A percentile compares a stretch with the other conserved stretches of the same genome.
Evolutionary conservation across 2,329 filamentous ascomycete species (phyloP).

Genomic region (Blastomyces gilchristii): DNA sequence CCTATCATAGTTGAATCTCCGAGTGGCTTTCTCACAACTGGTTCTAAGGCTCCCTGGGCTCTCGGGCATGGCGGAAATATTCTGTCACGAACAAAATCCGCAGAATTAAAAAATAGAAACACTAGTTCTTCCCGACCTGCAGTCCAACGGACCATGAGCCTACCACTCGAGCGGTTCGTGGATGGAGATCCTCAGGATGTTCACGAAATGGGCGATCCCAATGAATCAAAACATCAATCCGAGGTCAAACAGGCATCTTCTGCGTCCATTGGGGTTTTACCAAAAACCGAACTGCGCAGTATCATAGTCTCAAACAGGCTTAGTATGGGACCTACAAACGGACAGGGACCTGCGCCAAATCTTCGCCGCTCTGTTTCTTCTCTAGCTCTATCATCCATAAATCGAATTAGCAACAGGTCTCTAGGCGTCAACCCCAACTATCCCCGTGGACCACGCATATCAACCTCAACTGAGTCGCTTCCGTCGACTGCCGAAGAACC

Average conservation of each 20-base stretch:
- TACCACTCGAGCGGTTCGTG: slow-evolving; percentile 14
- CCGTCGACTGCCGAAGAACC: slow-evolving; percentile 6
- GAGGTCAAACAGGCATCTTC: slow-evolving; percentile 17
- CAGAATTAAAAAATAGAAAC: slow-evolving; percentile 17
- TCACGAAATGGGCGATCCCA: slow-evolving; percentile 16
- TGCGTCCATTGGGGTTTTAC: slow-evolving; percentile 21
- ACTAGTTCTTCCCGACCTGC: slow-evolving; percentile 18
- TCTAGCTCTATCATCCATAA: slow-evolving; percentile 6
- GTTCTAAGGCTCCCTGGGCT: slow-evolving; percentile 19
- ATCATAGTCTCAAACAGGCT: slow-evolving; percentile 6
- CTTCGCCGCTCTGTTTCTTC: slow-evolving; percentile 12
- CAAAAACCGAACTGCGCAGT: slow-evolving; percentile 16
- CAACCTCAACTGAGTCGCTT: slow-evolving; percentile 1
- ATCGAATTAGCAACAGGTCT: slow-evolving; percentile 3
- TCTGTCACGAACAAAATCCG: slow-evolving; percentile 10
- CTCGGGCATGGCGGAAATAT: slow-evolving; percentile 18
- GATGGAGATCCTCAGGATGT: slow-evolving; percentile 28
- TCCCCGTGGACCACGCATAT: neutral
- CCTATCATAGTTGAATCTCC: slow-evolving; percentile 20
- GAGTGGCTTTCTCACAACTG: slow-evolving; percentile 19
- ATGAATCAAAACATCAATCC: slow-evolving; percentile 12
- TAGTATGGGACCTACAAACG: slow-evolving; percentile 1
- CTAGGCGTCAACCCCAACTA: neutral
- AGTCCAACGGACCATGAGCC: slow-evolving; percentile 14
- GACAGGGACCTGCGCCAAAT: slow-evolving; percentile 3